phyloP scores from a whole-genome alignment of 805 yeast genomes.

The Alloascoidea africana region DNA sequence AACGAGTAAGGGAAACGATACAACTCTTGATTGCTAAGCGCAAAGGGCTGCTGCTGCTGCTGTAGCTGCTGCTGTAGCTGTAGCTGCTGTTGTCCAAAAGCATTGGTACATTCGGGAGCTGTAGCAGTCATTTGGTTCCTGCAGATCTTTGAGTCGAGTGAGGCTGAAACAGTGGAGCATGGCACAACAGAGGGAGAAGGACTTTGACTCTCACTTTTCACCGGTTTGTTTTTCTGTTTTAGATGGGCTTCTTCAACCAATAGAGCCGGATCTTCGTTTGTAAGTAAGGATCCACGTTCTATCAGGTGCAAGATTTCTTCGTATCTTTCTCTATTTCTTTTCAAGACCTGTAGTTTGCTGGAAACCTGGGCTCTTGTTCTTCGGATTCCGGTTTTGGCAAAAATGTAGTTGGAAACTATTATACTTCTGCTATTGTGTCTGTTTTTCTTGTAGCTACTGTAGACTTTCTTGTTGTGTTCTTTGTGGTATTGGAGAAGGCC shows the following conservation, averaged over 20 bases:
- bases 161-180: too few species aligned
- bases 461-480: neutral
- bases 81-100: too few species aligned
- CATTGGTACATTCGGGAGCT: too few species aligned
- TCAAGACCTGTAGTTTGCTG: slow-evolving; percentile 88
- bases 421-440: slow-evolving; percentile 58
- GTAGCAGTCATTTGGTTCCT: too few species aligned
- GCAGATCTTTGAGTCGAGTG: too few species aligned
- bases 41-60: too few species aligned
- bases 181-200: too few species aligned
- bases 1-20: too few species aligned
- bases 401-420: slow-evolving; percentile 72
- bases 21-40: too few species aligned
- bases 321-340: slow-evolving; percentile 21
- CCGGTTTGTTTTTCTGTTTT: too few species aligned
- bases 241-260: slow-evolving; percentile 1
- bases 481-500: slow-evolving; percentile 1
- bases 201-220: too few species aligned
- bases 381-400: slow-evolving; percentile 58
- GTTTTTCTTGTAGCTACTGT: neutral
- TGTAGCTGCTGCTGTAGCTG: too few species aligned
- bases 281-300: neutral
- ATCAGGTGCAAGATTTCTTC: neutral
- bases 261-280: neutral
- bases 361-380: slow-evolving; percentile 89